Evolutionary conservation across 2,329 filamentous ascomycete species (phyloP).

Genomic region (Didymella keratinophila): DNA sequence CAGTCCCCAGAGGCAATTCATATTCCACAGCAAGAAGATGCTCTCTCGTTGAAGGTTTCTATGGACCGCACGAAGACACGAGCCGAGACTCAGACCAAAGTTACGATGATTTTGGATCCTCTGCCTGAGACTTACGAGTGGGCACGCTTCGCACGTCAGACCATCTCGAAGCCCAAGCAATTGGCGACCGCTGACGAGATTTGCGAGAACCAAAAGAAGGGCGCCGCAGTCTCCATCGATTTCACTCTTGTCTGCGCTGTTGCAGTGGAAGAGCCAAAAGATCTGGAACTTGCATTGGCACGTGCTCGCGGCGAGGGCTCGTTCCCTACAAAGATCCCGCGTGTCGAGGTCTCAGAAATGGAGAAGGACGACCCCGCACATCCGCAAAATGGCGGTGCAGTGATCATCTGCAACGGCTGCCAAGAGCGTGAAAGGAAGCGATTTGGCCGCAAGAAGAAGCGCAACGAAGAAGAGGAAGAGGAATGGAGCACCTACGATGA

Average conservation of each 20-base stretch:
- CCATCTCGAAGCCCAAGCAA: conserved; percentile 93
- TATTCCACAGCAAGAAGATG: conserved; percentile 37
- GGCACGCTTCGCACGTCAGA: conserved; percentile 85
- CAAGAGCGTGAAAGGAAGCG: conserved; percentile 91
- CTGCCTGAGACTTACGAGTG: conserved; percentile 79
- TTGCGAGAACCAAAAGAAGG: conserved; percentile 77
- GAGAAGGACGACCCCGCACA: conserved; percentile 71
- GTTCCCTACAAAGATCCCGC: conserved; percentile 46
- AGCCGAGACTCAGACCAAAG: conserved; percentile 95
- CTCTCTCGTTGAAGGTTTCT: conserved; percentile 31
- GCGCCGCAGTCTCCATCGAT: conserved; percentile 40
- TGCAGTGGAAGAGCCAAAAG: conserved; percentile 78
- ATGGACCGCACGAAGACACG: conserved; percentile 72
- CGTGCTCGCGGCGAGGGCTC: conserved; percentile 60
- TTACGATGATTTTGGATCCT: conserved; percentile 79
- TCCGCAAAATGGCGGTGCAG: conserved; percentile 88
- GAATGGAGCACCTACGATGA: conserved; percentile 68
- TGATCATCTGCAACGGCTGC: conserved; percentile 90
- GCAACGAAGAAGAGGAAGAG: conserved; percentile 84
- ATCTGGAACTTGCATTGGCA: conserved; percentile 71
- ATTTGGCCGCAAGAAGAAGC: conserved; percentile 92
- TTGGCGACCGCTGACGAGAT: conserved; percentile 76
- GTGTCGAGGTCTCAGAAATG: conserved; percentile 53
- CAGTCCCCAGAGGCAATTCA: conserved; percentile 38
- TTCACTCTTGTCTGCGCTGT: conserved; percentile 80